Base-by-base conservation (phyloP, 2,329 filamentous ascomycete species). In the Periconia sp. region DNA sequence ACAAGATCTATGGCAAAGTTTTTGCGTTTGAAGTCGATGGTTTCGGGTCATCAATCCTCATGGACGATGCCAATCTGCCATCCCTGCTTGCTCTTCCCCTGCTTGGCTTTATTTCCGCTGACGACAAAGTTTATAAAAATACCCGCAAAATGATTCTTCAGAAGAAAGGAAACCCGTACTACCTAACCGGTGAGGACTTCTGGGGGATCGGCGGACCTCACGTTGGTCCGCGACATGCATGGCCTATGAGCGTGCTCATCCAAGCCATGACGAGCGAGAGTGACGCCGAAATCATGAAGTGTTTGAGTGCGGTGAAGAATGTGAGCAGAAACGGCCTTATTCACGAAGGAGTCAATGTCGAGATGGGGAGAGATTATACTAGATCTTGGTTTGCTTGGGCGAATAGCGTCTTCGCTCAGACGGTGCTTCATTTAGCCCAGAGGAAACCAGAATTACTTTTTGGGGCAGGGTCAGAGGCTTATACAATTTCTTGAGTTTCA, bases 301-400 rank as follows among this genome's bases (percentile, higher is more conserved):
- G 88, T 57, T 74, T 99, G 23, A 78, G 85, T 8, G 73, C 88
- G 31, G 94, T 99, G 40, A 85, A 94, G 55, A 81, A 85, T 55
- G 89, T 89, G 1, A 89, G 89, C 56, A 82, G 80, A 49, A 80
- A 95, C 10, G 94, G 94, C 0, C 76, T 99, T 46, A 82, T 99
- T 1, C 93, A 99, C 66, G 94, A 99, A 77, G 96, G 90, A 64
- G 85, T 99, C 41, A 85, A 96, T 65, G 93, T 97, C 6, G 86
- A 93, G 56, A 77, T 82, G 54, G 76, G 81, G 33, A 76, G 74
- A 41, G 79, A 84, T 37, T 97, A 94, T 73, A 97, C 93, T 1
- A 82, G 85, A 59, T 91, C 89, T 68, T 97, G 93, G 93, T 97
- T 97, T 72, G 91, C 93, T 2, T 97, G 92, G 94, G 94, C 94